Conservation (phyloP, 2,329 filamentous ascomycete species). For the Fonsecaea multimorphosa region DNA sequence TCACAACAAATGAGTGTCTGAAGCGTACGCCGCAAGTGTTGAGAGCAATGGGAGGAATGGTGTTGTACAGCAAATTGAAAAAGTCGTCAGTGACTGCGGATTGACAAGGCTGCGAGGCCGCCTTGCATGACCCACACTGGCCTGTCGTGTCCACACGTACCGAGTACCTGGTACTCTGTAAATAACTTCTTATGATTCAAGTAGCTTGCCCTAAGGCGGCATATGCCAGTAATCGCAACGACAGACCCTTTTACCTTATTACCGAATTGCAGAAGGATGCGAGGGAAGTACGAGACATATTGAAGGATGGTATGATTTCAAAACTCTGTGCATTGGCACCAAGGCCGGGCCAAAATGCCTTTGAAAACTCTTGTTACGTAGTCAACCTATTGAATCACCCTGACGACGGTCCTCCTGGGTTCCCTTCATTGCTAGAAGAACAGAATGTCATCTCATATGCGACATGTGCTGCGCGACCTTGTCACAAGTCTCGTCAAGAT, state of each 20-base stretch:
- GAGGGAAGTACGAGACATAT: not conserved
- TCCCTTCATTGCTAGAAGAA: not conserved
- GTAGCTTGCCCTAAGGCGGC: not conserved
- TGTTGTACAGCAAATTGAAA: not conserved
- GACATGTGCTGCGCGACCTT: slow-evolving; percentile 26
- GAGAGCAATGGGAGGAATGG: not conserved
- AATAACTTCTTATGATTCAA: not conserved
- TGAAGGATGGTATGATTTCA: slow-evolving; percentile 4
- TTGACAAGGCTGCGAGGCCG: not conserved
- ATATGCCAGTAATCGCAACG: not conserved
- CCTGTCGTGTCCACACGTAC: not conserved
- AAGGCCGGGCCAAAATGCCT: not conserved
- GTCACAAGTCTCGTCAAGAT: slow-evolving; percentile 34
- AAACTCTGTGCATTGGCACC: slow-evolving; percentile 11
- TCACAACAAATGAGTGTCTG: not conserved
- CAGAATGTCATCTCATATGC: slow-evolving; percentile 25
- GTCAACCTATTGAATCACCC: not conserved
- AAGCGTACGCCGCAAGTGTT: not conserved
- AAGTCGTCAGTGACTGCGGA: not conserved
- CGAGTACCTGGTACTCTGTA: too few relatives aligned
- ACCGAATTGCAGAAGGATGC: not conserved
- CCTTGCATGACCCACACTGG: not conserved
- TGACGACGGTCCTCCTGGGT: not conserved
- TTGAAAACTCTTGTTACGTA: not conserved
- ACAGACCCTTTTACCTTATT: not conserved